phyloP scores from a whole-genome alignment of 768 basidiomycete genomes.

The Trametes maxima region DNA sequence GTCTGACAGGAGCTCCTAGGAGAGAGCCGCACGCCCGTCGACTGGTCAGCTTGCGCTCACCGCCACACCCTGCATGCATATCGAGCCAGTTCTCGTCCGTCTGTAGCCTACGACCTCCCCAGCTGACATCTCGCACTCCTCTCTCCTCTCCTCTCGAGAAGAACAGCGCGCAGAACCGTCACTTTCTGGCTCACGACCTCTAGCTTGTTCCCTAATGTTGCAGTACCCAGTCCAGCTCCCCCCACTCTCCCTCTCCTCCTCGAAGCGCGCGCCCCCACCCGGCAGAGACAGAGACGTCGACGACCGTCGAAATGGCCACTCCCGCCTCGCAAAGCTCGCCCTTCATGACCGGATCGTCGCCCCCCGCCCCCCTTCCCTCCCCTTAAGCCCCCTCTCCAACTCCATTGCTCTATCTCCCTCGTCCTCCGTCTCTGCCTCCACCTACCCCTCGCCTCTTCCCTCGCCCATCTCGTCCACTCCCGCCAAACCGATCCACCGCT shows the following conservation, averaged over 20 bases:
- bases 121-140: constrained; percentile 30
- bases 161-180: constrained; percentile 25
- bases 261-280: constrained; percentile 29
- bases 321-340: constrained; percentile 25
- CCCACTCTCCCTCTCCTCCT: constrained; percentile 38
- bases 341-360: constrained; percentile 28
- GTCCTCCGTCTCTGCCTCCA: constrained; percentile 34
- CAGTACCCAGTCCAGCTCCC: constrained; percentile 39
- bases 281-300: constrained; percentile 24
- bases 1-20: constrained; percentile 20
- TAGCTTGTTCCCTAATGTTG: constrained; percentile 35
- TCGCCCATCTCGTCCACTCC: constrained; percentile 33
- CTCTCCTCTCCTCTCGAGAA: constrained; percentile 30
- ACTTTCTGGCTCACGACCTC: constrained; percentile 20
- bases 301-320: constrained; percentile 25
- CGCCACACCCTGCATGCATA: constrained; percentile 33
- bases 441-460: constrained; percentile 38
- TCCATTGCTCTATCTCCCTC: constrained; percentile 34
- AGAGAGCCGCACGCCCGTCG: constrained; percentile 15
- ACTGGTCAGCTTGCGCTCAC: constrained; percentile 20
- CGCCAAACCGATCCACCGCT: constrained; percentile 28
- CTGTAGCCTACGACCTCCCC: constrained; percentile 21
- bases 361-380: constrained; percentile 23
- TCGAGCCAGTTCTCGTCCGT: constrained; percentile 28
- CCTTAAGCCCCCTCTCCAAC: constrained; percentile 36